These are phyloP conservation scores for Thuidium tamariscinum DNA, from an alignment of 225 moss, liverwort and hornwort species.

Conservation along the genomic window DNA sequence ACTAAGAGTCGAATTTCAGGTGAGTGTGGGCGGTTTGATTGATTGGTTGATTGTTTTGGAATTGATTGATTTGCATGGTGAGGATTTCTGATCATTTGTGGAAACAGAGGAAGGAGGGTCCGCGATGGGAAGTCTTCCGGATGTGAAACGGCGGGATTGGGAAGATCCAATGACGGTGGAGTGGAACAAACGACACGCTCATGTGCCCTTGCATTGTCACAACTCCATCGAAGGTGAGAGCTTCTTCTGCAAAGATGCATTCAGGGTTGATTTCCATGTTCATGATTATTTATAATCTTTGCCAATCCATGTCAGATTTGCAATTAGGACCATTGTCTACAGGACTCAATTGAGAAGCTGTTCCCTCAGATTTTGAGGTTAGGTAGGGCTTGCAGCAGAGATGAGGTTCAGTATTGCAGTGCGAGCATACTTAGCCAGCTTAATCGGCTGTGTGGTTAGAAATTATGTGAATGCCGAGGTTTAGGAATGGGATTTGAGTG, in stretches of 20 bases:
- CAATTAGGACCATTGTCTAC: not conserved
- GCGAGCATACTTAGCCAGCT: not conserved
- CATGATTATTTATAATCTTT: not conserved
- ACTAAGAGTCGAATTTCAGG: conserved; percentile 2
- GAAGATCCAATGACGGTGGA: conserved; percentile 88
- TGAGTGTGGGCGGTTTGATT: not conserved
- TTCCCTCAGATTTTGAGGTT: not conserved
- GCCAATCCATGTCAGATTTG: not conserved
- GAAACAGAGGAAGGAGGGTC: not conserved
- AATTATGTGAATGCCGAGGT: not conserved
- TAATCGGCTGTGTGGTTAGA: no score
- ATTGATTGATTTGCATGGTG: not conserved
- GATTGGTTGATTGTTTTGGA: not conserved
- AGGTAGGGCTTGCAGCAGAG: not conserved
- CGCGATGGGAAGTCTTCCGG: conserved; percentile 13
- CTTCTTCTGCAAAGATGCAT: not conserved
- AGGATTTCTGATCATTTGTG: not conserved
- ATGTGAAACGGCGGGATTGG: conserved; percentile 64
- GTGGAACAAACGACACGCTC: conserved; percentile 78
- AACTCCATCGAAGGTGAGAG: conserved; percentile 53
- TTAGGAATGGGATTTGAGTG: not conserved
- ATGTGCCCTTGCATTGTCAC: conserved; percentile 87
- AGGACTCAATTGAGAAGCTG: not conserved
- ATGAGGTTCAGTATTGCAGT: not conserved
- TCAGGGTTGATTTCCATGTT: not conserved